phyloP scores from a whole-genome alignment of 495 filamentous ascomycete species.

The Evernia prunastri region DNA sequence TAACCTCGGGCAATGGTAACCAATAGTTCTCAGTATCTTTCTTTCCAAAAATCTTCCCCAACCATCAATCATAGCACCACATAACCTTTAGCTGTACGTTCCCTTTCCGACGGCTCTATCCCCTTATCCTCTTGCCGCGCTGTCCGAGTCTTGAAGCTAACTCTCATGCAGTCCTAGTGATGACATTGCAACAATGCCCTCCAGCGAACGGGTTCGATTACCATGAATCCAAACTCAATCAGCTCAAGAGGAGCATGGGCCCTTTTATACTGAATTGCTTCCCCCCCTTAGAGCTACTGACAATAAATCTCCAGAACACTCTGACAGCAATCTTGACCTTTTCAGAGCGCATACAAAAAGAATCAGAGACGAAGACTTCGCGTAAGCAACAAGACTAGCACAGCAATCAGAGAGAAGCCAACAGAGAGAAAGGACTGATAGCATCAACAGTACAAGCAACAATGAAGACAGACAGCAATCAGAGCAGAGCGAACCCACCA shows the following conservation, averaged over 20 bases:
- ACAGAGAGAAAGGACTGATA: neutral
- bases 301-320: neutral
- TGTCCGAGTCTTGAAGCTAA: neutral
- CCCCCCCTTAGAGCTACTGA: neutral
- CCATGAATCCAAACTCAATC: neutral
- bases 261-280: neutral
- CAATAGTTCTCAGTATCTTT: neutral
- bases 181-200: neutral
- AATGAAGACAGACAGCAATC: neutral
- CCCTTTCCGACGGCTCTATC: neutral
- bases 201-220: no score
- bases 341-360: rapidly evolving
- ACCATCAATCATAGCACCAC: neutral
- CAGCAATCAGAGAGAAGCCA: neutral
- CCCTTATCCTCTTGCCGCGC: neutral
- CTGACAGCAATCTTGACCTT: neutral
- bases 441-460: neutral
- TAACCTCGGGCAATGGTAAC: constrained; percentile 5
- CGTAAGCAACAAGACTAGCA: neutral
- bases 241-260: neutral
- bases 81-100: neutral
- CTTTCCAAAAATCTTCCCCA: neutral
- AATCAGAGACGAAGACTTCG: no score
- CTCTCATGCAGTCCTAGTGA: neutral
- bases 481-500: neutral